phyloP scores from a whole-genome alignment of 2,329 filamentous ascomycete genomes.

The Aspergillus sp. region DNA sequence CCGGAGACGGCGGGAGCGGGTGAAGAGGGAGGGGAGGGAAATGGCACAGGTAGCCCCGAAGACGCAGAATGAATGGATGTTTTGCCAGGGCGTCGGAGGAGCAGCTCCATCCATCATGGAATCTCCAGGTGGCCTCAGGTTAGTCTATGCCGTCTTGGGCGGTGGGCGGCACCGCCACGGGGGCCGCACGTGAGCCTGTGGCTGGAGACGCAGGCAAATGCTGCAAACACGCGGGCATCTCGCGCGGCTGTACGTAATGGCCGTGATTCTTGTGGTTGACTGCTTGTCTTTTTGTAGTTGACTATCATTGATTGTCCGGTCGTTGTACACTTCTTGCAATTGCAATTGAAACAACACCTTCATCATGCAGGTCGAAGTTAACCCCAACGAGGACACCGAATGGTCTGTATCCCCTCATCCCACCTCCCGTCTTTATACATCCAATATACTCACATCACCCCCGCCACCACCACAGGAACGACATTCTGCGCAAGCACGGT shows the following conservation, averaged over 20 bases:
- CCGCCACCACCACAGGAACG: slow-evolving; percentile 69
- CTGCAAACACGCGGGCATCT: slow-evolving; percentile 37
- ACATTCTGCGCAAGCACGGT: slow-evolving; percentile 94
- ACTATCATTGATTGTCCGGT: background rate
- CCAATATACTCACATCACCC: slow-evolving; percentile 7
- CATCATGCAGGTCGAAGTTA: slow-evolving; percentile 73
- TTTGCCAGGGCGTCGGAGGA: slow-evolving; percentile 16
- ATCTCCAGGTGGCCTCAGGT: slow-evolving; percentile 38
- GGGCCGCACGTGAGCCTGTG: slow-evolving; percentile 7
- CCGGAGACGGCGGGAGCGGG: slow-evolving; percentile 1
- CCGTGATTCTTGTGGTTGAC: background rate
- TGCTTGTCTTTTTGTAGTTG: background rate
- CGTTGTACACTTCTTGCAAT: background rate
- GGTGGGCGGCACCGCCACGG: slow-evolving; percentile 28
- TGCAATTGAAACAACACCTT: slow-evolving; percentile 23
- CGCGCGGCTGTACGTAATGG: slow-evolving; percentile 22
- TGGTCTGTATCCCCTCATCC: slow-evolving; percentile 57
- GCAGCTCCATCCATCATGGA: slow-evolving; percentile 18
- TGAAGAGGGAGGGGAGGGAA: slow-evolving; percentile 12
- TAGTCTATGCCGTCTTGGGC: slow-evolving; percentile 29
- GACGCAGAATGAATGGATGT: slow-evolving; percentile 13
- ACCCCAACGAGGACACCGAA: slow-evolving; percentile 97
- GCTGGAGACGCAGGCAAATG: slow-evolving; percentile 31
- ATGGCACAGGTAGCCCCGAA: slow-evolving; percentile 1
- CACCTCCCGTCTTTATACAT: slow-evolving; percentile 3